Evolutionary conservation across 768 basidiomycete genomes (phyloP).

Genomic region (Nidula microcarpa): DNA sequence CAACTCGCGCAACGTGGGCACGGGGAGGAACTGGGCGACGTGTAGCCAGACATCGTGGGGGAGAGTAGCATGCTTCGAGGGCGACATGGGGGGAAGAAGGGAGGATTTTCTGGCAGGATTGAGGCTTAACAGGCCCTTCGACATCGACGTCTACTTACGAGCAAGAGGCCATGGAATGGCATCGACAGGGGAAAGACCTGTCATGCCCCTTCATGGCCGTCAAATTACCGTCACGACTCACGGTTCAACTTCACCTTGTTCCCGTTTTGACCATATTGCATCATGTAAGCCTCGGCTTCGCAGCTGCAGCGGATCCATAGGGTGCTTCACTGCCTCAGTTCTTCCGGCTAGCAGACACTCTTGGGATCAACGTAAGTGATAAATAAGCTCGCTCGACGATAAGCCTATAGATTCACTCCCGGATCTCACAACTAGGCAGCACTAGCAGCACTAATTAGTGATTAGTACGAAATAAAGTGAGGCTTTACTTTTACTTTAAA

Average conservation of each 20-base stretch:
- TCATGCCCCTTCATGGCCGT: conserved; percentile 7
- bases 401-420: too few species aligned
- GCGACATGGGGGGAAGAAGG: conserved; percentile 2
- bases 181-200: conserved; percentile 15
- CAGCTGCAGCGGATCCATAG: too few species aligned
- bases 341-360: too few species aligned
- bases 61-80: conserved; percentile 7
- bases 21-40: conserved; percentile 29
- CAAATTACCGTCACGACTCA: conserved; percentile 6
- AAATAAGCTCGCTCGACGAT: too few species aligned
- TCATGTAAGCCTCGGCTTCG: conserved; percentile 9
- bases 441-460: too few species aligned
- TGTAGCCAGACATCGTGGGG: conserved; percentile 34
- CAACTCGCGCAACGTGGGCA: conserved; percentile 25
- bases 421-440: too few species aligned
- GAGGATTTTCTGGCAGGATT: neutral
- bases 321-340: too few species aligned
- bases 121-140: conserved; percentile 1
- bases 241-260: conserved; percentile 8
- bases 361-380: too few species aligned
- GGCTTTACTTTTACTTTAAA: neutral
- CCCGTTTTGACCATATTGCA: conserved; percentile 17
- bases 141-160: conserved; percentile 3
- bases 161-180: conserved; percentile 1
- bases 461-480: neutral